Conservation (phyloP, 805 yeast genomes). For the Yamadazyma sp. region DNA sequence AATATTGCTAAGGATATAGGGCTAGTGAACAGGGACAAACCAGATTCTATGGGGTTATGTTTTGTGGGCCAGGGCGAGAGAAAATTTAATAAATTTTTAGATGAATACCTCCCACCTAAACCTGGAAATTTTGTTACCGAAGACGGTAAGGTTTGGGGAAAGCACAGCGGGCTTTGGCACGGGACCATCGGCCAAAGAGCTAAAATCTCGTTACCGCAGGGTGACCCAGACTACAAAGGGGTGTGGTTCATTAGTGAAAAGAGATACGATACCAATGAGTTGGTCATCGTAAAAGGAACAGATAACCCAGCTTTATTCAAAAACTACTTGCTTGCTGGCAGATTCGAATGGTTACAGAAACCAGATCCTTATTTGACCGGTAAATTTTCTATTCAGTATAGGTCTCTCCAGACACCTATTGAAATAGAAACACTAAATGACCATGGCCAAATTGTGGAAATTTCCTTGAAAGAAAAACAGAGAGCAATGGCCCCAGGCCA, state of each 20-base stretch:
- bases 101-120: conserved; percentile 66
- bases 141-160: conserved; percentile 75
- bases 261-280: conserved; percentile 58
- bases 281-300: conserved; percentile 75
- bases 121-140: conserved; percentile 82
- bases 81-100: conserved; percentile 67
- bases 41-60: conserved; percentile 93
- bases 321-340: conserved; percentile 38
- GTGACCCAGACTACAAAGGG: conserved; percentile 70
- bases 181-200: conserved; percentile 92
- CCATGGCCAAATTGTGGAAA: conserved; percentile 19
- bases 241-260: conserved; percentile 87
- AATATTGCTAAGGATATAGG: conserved; percentile 54
- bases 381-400: conserved; percentile 50
- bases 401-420: conserved; percentile 69
- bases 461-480: conserved; percentile 46
- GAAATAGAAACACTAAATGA: conserved; percentile 26
- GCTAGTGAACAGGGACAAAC: conserved; percentile 70
- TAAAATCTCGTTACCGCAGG: conserved; percentile 85
- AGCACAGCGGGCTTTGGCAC: conserved; percentile 86
- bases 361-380: conserved; percentile 8
- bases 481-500: conserved; percentile 93
- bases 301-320: conserved; percentile 56
- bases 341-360: conserved; percentile 33
- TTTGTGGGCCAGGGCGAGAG: conserved; percentile 70